Conservation (phyloP, 2,329 filamentous ascomycete species). For the Fusarium robinianum region DNA sequence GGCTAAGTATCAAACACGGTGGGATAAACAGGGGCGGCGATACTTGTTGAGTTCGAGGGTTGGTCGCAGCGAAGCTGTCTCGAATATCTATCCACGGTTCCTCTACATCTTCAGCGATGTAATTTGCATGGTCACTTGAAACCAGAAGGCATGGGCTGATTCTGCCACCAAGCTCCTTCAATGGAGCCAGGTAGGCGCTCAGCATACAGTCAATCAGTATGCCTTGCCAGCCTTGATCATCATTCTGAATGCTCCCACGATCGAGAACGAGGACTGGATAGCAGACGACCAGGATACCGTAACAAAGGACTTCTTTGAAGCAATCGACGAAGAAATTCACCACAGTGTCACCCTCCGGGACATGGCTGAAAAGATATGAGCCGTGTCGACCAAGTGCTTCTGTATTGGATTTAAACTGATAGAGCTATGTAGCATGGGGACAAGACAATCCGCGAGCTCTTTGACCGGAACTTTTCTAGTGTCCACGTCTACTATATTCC, state of each 20-base stretch:
- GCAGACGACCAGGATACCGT: neutral
- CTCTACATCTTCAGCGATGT: slow-evolving; percentile 8
- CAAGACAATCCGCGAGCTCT: neutral
- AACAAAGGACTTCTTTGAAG: neutral
- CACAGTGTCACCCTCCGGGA: neutral
- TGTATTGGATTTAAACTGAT: neutral
- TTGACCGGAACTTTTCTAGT: neutral
- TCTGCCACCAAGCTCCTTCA: neutral
- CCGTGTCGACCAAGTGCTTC: too few species aligned
- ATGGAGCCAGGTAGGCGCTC: neutral
- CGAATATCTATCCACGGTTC: slow-evolving; percentile 1
- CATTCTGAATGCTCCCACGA: neutral
- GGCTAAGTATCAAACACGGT: neutral
- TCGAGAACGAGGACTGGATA: neutral
- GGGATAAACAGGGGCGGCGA: neutral
- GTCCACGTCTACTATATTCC: neutral
- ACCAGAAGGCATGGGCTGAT: neutral
- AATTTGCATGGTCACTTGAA: neutral
- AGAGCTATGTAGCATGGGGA: neutral
- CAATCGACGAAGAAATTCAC: neutral
- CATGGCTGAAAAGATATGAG: neutral
- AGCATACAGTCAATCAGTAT: neutral
- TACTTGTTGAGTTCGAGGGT: neutral
- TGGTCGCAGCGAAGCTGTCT: neutral
- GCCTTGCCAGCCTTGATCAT: neutral